A percentile compares a stretch with the other conserved stretches of the same genome.
phyloP scores from a whole-genome alignment of 495 filamentous ascomycete genomes.

The Aspergillus diversus region DNA sequence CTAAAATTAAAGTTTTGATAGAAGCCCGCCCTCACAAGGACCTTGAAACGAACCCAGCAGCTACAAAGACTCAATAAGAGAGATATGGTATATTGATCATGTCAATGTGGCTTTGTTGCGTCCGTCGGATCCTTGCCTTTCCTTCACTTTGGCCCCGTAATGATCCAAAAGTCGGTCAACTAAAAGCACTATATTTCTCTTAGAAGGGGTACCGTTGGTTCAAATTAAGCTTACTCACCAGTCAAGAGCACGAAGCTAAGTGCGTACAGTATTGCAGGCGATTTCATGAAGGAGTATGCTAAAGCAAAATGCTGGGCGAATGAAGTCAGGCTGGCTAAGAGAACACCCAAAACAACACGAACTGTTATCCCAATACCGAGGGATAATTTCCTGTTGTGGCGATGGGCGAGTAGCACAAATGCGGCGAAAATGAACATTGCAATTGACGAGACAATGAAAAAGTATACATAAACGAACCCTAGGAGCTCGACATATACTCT shows the following conservation, averaged over 20 bases:
- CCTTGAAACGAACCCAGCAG: not conserved
- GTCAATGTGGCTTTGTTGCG: constrained; percentile 30
- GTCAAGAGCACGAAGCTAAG: constrained; percentile 40
- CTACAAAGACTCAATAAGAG: not conserved
- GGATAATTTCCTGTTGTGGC: constrained; percentile 29
- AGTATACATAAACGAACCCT: constrained; percentile 49
- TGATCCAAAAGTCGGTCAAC: constrained; percentile 50
- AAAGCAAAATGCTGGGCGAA: constrained; percentile 40
- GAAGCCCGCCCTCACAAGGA: not conserved
- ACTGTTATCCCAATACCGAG: constrained; percentile 32
- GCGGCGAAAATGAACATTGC: constrained; percentile 41
- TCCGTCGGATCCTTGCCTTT: constrained; percentile 34
- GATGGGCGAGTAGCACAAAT: constrained; percentile 34
- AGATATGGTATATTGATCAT: constrained; percentile 9
- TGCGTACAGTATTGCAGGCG: constrained; percentile 46
- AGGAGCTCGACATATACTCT: constrained; percentile 45
- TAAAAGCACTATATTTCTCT: constrained; percentile 36
- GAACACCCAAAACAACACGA: constrained; percentile 34
- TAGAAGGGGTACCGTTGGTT: constrained; percentile 10
- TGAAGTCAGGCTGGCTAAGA: constrained; percentile 35
- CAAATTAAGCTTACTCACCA: constrained; percentile 32
- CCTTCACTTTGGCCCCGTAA: constrained; percentile 28
- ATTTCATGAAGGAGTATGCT: constrained; percentile 46
- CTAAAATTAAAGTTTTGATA: too few relatives aligned
- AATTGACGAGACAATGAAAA: constrained; percentile 41